Conservation (phyloP, 768 basidiomycete species). For the Serendipita sp. region DNA sequence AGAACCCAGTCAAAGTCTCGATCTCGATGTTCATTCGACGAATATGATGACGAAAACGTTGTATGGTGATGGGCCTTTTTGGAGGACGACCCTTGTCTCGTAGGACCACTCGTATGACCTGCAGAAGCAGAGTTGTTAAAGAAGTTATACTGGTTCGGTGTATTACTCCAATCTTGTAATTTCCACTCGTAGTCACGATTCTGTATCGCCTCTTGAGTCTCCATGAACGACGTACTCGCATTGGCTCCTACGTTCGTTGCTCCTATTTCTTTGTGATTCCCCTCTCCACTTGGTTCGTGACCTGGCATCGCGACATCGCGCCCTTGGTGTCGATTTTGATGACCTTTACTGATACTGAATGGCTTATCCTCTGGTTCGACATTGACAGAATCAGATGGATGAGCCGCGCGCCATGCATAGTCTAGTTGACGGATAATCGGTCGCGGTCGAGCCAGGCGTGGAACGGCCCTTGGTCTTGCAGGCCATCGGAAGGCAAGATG, state of each 20-base stretch:
- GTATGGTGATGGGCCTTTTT: neutral
- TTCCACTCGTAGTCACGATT: neutral
- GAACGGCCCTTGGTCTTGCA: constrained; percentile 42
- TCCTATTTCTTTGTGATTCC: neutral
- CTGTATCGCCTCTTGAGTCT: neutral
- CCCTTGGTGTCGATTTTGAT: neutral
- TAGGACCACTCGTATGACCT: neutral
- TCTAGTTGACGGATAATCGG: constrained; percentile 41
- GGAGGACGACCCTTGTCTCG: neutral
- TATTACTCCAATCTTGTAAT: neutral
- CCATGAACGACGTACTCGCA: neutral
- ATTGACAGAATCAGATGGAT: constrained; percentile 19
- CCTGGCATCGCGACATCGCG: neutral
- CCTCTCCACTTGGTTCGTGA: neutral
- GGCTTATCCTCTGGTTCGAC: constrained; percentile 9
- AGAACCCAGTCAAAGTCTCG: constrained; percentile 31
- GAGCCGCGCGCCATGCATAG: constrained; percentile 58
- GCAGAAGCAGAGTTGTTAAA: neutral
- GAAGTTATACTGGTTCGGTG: neutral
- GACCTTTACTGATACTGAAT: constrained; percentile 9
- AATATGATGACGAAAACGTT: neutral
- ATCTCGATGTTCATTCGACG: neutral
- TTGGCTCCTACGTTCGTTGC: too few species aligned
- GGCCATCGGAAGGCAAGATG: constrained; percentile 78
- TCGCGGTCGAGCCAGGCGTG: constrained; percentile 55